A percentile compares a stretch with the other conserved stretches of the same genome.
Conservation (phyloP, 805 yeast genomes). For the Sugiyamaella mastotermitis region DNA sequence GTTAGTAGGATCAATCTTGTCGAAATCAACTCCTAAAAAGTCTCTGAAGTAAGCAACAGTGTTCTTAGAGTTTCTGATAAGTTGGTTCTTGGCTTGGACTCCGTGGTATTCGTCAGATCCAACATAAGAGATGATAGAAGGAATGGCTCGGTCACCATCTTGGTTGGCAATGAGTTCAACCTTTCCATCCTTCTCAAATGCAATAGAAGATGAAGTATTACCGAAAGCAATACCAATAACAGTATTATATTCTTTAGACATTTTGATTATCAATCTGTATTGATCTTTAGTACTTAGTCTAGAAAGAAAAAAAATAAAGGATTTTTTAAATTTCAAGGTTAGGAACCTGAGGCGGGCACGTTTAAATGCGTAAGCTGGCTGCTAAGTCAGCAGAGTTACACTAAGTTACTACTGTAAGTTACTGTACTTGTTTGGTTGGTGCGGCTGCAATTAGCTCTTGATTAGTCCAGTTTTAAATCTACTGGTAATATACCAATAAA, state of each 20-base stretch:
- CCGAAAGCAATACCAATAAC: conserved; percentile 96
- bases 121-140: conserved; percentile 85
- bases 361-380: too few species aligned
- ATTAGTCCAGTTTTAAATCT: too few species aligned
- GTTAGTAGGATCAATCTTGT: conserved; percentile 59
- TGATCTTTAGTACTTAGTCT: too few species aligned
- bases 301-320: too few species aligned
- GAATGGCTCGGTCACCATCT: conserved; percentile 96
- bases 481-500: too few species aligned
- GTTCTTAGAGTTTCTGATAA: conserved; percentile 81
- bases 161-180: conserved; percentile 98
- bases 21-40: conserved; percentile 71
- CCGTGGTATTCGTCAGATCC: conserved; percentile 97
- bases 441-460: too few species aligned
- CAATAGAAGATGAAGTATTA: conserved; percentile 91
- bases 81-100: conserved; percentile 87
- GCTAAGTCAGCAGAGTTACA: too few species aligned
- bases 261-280: too few species aligned
- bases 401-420: too few species aligned
- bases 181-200: conserved; percentile 81
- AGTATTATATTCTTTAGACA: conserved; percentile 29
- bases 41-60: conserved; percentile 92
- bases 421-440: too few species aligned
- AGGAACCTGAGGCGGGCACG: too few species aligned
- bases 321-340: too few species aligned